Evolutionary conservation across 768 basidiomycete species (phyloP).

Genomic region (Mrakia blollopis): DNA sequence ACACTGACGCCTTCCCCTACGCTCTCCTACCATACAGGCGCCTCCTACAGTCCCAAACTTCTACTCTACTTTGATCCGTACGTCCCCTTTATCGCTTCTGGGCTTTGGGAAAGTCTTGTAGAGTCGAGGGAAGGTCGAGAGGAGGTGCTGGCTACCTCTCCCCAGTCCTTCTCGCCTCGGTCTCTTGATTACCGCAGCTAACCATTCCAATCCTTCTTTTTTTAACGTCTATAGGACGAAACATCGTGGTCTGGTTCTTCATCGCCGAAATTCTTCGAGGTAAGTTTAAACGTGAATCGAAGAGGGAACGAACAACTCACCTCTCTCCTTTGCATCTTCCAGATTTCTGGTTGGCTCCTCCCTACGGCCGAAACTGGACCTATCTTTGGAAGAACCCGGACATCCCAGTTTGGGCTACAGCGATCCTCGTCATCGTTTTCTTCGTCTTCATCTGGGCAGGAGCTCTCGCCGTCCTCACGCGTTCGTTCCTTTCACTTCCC

Average conservation of each 20-base stretch:
- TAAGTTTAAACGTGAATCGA: constrained; percentile 44
- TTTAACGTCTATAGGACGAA: constrained; percentile 45
- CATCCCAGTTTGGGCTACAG: constrained; percentile 75
- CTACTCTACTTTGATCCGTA: constrained; percentile 76
- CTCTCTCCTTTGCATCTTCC: not conserved
- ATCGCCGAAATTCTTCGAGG: constrained; percentile 76
- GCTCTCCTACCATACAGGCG: constrained; percentile 55
- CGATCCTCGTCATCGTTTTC: constrained; percentile 72
- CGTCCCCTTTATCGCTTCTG: too few relatives aligned
- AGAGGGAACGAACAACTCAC: not conserved
- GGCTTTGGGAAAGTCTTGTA: too few relatives aligned
- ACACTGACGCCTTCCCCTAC: not conserved
- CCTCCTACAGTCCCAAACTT: constrained; percentile 94
- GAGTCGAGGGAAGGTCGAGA: too few relatives aligned
- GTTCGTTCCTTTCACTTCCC: constrained; percentile 2
- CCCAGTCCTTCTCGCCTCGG: too few relatives aligned
- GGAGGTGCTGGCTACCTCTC: too few relatives aligned
- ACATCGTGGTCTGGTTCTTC: constrained; percentile 91
- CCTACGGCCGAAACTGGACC: constrained; percentile 76
- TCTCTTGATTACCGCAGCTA: too few relatives aligned
- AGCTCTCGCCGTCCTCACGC: constrained; percentile 63
- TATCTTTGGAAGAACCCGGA: constrained; percentile 77
- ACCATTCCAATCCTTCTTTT: too few relatives aligned
- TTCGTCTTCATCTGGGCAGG: constrained; percentile 81
- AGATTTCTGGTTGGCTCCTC: constrained; percentile 34